These are phyloP conservation scores for Pyronema domesticum DNA, from an alignment of 495 filamentous ascomycete species.

Conservation along the genomic window DNA sequence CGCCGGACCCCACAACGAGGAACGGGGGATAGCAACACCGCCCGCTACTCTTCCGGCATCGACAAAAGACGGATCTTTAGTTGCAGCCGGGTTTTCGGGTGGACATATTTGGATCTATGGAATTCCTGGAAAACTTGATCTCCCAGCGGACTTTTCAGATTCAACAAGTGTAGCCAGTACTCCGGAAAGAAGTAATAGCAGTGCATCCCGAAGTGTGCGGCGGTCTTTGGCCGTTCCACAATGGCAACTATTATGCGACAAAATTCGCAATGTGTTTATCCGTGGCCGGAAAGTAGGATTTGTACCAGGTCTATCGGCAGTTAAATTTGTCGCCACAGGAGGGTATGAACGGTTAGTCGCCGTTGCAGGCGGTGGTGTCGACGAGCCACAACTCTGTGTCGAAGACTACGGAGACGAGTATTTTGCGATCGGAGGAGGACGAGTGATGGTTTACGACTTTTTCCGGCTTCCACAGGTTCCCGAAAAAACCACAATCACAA, in stretches of 20 bases:
- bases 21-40: conserved; percentile 29
- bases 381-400: conserved; percentile 31
- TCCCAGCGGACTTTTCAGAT: conserved; percentile 12
- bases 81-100: conserved; percentile 56
- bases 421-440: conserved; percentile 34
- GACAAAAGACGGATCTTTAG: conserved; percentile 50
- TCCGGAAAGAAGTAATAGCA: conserved; percentile 14
- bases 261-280: conserved; percentile 44
- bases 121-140: conserved; percentile 54
- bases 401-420: no score
- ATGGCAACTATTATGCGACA: conserved; percentile 53
- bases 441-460: conserved; percentile 64
- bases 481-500: conserved; percentile 28
- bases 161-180: conserved; percentile 1
- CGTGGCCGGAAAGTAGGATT: conserved; percentile 39
- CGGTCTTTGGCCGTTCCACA: conserved; percentile 31
- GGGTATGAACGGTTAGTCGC: conserved; percentile 46
- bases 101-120: conserved; percentile 67
- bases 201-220: conserved; percentile 13
- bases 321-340: conserved; percentile 43
- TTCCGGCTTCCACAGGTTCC: conserved; percentile 31
- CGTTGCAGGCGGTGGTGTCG: conserved; percentile 57
- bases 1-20: conserved; percentile 40
- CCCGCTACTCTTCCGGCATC: conserved; percentile 54
- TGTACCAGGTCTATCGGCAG: conserved; percentile 37